Evolutionary conservation across 2,329 filamentous ascomycete species (phyloP).

Genomic region (Aureobasidium sp.): DNA sequence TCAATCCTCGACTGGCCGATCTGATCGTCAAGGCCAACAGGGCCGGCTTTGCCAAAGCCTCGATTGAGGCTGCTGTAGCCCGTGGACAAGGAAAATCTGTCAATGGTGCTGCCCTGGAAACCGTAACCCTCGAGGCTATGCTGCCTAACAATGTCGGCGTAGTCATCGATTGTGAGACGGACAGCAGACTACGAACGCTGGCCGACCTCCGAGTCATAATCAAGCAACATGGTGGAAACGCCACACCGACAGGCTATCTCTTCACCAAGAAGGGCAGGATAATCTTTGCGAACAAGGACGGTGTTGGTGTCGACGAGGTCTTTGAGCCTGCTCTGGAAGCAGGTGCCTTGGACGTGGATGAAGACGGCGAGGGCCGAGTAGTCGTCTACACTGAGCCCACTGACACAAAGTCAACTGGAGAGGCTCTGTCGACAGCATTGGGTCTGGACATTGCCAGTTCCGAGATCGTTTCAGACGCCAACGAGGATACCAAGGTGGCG

Average conservation of each 20-base stretch:
- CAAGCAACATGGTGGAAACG: slow-evolving; percentile 60
- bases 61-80: slow-evolving; percentile 78
- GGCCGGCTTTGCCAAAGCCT: slow-evolving; percentile 71
- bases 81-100: slow-evolving; percentile 78
- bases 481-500: slow-evolving; percentile 64
- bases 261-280: slow-evolving; percentile 75
- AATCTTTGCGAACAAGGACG: slow-evolving; percentile 54
- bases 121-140: slow-evolving; percentile 69
- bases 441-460: slow-evolving; percentile 60
- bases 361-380: slow-evolving; percentile 59
- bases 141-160: slow-evolving; percentile 64
- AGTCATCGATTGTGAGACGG: slow-evolving; percentile 78
- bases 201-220: slow-evolving; percentile 64
- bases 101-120: slow-evolving; percentile 67
- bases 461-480: slow-evolving; percentile 79
- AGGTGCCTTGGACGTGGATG: slow-evolving; percentile 65
- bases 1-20: slow-evolving; percentile 67
- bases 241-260: slow-evolving; percentile 70
- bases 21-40: slow-evolving; percentile 73
- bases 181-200: slow-evolving; percentile 65
- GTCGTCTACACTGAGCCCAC: slow-evolving; percentile 62
- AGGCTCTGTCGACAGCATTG: slow-evolving; percentile 54
- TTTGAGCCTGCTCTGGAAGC: slow-evolving; percentile 78
- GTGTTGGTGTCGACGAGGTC: slow-evolving; percentile 56
- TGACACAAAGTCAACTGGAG: slow-evolving; percentile 54